Evolutionary conservation across 2,329 filamentous ascomycete species (phyloP), one percentile per base, ranked within the genome.

Genomic region (Gyromitra esculenta): DNA sequence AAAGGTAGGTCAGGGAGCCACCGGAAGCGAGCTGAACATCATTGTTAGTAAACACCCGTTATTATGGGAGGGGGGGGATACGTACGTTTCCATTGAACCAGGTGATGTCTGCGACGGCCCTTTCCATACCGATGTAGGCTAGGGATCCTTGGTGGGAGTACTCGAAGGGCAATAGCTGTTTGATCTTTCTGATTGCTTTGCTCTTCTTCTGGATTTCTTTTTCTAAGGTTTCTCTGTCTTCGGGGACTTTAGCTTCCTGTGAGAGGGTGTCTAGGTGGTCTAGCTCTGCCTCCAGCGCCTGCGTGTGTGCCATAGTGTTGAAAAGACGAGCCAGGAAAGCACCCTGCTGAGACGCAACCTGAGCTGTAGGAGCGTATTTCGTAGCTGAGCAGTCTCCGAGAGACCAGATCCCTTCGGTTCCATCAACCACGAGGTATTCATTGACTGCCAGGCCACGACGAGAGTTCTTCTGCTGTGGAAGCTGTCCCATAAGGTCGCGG

Each of bases 281-380:
- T 73, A 99, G 89, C 82, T 94, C 89, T 45, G 84, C 81, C 86
- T 98, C 94, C 79, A 97, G 90, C 65, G 88, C 86, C 82, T 97
- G 91, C 1, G 93, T 96, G 89, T 94, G 96, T 83, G 94, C 96
- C 93, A 98, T 97, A 85, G 96, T 96, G 88, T 99, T 99, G 88
- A 99, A 97, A 77, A 99, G 90, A 79, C 93, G 91, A 52, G 94
- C 96, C 48, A 99, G 89, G 89, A 98, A 99, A 82, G 89, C 91
- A 82, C 96, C 96, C 86, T 99, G 96, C 86, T 99, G 96, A 8
- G 92, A 89, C 73, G 96, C 96, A 60, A 99, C 96, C 87, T 99
- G 96, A 39, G 96, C 96, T 7, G 96, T 99, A 45, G 96, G 96
- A 39, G 96, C 96, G 83, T 99, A 99, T 84, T 97, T 97, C 81